Percentiles rank a stretch among this genome's conserved stretches.
Evolutionary conservation across 805 yeast species (phyloP).

Genomic region (Candida tammaniensis): DNA sequence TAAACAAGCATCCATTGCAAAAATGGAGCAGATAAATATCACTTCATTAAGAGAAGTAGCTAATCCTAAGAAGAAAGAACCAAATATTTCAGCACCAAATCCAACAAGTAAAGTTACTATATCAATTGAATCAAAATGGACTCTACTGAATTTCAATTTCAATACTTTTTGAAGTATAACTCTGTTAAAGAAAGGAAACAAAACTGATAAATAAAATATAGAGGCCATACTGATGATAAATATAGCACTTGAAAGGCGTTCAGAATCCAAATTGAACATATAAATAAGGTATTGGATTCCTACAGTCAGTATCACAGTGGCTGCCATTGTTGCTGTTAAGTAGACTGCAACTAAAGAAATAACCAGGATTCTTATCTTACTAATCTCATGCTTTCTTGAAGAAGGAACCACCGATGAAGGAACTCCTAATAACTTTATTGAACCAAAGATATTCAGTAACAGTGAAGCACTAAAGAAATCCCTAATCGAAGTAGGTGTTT

Average conservation of each 20-base stretch:
- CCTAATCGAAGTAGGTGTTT: neutral
- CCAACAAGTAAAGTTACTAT: conserved; percentile 3
- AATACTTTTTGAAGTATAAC: conserved; percentile 1
- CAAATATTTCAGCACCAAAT: neutral
- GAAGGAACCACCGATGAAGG: conserved; percentile 2
- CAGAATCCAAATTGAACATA: conserved; percentile 6
- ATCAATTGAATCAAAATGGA: conserved; percentile 11
- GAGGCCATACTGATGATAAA: neutral
- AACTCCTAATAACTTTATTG: conserved; percentile 2
- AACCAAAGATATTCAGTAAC: neutral
- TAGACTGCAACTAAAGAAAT: neutral
- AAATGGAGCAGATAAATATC: conserved; percentile 17
- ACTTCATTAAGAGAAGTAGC: neutral
- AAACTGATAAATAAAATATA: neutral
- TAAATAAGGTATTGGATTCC: conserved; percentile 4
- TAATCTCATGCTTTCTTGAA: conserved; percentile 1
- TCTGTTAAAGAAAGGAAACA: conserved; percentile 6
- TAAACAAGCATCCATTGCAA: conserved; percentile 46
- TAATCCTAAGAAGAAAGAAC: neutral
- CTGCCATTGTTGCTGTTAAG: neutral
- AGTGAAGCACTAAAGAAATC: neutral
- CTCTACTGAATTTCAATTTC: conserved; percentile 5
- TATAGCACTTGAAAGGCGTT: neutral
- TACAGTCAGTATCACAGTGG: neutral
- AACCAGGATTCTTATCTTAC: conserved; percentile 7